These are phyloP conservation scores for Nepenthes mirabilis DNA, from an alignment of 148 eudicot genomes.

Conservation along the genomic window DNA sequence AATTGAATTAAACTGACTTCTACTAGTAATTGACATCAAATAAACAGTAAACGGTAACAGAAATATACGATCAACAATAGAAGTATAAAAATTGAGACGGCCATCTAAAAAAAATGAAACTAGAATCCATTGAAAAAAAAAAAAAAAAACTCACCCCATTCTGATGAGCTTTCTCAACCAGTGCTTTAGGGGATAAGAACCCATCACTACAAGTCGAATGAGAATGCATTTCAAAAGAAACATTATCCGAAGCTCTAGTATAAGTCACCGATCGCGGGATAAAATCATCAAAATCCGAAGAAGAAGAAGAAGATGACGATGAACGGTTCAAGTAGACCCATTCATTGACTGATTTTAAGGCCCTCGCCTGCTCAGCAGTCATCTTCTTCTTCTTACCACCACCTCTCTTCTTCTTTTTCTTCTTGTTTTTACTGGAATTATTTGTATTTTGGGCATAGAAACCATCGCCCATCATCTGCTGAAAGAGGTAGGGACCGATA, in stretches of 20 bases:
- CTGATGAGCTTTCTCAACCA: slow-evolving; percentile 86
- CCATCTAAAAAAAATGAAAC: not conserved
- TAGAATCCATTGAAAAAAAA: not conserved
- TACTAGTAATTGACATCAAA: no score
- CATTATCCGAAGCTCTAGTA: slow-evolving; percentile 37
- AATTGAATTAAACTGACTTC: no score
- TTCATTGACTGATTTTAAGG: slow-evolving; percentile 52
- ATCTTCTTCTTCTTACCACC: slow-evolving; percentile 63
- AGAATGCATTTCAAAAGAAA: slow-evolving; percentile 75
- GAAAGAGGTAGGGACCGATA: not conserved
- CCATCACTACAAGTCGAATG: slow-evolving; percentile 94
- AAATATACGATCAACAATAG: no score
- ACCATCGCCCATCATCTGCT: not conserved
- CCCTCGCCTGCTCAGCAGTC: slow-evolving; percentile 59
- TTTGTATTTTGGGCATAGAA: no score
- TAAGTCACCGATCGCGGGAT: slow-evolving; percentile 22
- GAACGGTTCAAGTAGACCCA: slow-evolving; percentile 52
- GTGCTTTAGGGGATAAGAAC: slow-evolving; percentile 76
- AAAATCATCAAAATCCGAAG: slow-evolving; percentile 25
- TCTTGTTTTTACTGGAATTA: no score
- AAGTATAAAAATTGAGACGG: no score
- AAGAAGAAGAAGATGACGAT: not conserved
- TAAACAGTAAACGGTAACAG: no score
- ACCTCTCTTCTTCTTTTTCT: slow-evolving; percentile 61
- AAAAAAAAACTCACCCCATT: slow-evolving; percentile 51